Evolutionary conservation across 2,329 filamentous ascomycete species (phyloP), one percentile per base, ranked within the genome.

Genomic region (Fusarium verrucosum): DNA sequence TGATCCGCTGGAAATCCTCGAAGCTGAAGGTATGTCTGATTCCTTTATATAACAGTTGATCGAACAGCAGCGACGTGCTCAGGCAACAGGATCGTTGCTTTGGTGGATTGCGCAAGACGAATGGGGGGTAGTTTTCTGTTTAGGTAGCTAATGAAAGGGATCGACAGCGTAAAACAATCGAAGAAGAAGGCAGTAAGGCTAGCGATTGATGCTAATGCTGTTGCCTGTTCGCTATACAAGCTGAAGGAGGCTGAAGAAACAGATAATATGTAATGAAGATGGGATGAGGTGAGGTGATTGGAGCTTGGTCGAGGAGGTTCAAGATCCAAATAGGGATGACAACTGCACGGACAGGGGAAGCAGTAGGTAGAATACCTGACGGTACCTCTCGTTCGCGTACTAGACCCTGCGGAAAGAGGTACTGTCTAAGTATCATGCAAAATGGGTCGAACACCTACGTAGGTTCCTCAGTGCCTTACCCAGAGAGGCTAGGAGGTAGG

Each of bases 211-310:
- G 14, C 8, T 22, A 23, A 40, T 28, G 41, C 49, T 61, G 42
- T 26, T 26, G 14, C 17, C 14, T 25, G 14, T 45, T 32, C 41
- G 50, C 25, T 55, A 37, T 8, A 33, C 32, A 30, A 40, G 26
- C n/a, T 35, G 49, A 58, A 26, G 30, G 33, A 44, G 33, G 25
- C 38, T 40, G 9, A 25, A 46, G 25, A 16, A 30, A 33, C 14
- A 47, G n/a, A 20, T 32, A 47, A 14, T 36, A 30, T 33, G 33
- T 22, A 43, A 54, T 55, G 44, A 30, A 53, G 42, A 53, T 46
- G 50, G 46, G 44, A 46, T 25, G 54, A 64, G 59, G 59, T 60
- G 59, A 60, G 54, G 60, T 53, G 62, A 58, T 58, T 47, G 57
- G 46, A 65, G 62, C 62, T 66, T 40, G 44, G 37, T 44, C 23